Evolutionary conservation across 2,329 filamentous ascomycete species (phyloP), one percentile per base, ranked within the genome.

Genomic region (Chrysosphaeria jannelii): DNA sequence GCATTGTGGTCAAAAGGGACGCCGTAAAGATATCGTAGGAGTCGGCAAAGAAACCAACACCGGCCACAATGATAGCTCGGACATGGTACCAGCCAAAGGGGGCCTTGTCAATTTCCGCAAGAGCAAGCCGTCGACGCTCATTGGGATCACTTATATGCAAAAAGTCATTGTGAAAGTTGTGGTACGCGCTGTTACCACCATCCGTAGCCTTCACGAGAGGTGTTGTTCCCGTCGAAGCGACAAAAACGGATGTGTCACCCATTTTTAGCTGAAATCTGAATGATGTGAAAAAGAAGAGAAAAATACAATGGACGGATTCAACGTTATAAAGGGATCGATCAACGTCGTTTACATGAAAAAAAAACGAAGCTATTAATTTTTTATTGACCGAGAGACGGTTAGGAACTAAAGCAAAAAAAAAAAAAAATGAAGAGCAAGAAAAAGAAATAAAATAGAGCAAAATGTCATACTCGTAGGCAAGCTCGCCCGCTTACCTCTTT

Each of bases 21-120:
- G 70, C 67, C 37, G 67, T 64, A 42, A 85, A 85, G 47, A 78
- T 74, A 38, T 71, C 66, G 44, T 79, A 81, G 19, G 31, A 32
- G 39, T 81, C 75, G 10, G 74, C 81, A 45, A 85, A 85, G 59
- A 88, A 85, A 34, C 74, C 75, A 30, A 81, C 68, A 35, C 75
- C 74, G 14, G 72, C 72, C 13, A 81, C 72, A 6, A 72, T 46
- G 25, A 72, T 58, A 27, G 72, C 68, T 19, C 72, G 59, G 28
- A 79, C 59, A 38, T 85, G 74, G 39, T 78, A 75, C 71, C 72
- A 81, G 36, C 72, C 68, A 29, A 81, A 79, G 4, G 65, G 65
- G 7, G 70, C 71, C 46, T 68, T 68, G 48, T 81, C 72, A 34
- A 81, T 68, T 44, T 79, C 68, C 18, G 70, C 69, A 24, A 85